phyloP scores from a whole-genome alignment of 257 asterid species.

The Nicotiana tomentosiformis region DNA sequence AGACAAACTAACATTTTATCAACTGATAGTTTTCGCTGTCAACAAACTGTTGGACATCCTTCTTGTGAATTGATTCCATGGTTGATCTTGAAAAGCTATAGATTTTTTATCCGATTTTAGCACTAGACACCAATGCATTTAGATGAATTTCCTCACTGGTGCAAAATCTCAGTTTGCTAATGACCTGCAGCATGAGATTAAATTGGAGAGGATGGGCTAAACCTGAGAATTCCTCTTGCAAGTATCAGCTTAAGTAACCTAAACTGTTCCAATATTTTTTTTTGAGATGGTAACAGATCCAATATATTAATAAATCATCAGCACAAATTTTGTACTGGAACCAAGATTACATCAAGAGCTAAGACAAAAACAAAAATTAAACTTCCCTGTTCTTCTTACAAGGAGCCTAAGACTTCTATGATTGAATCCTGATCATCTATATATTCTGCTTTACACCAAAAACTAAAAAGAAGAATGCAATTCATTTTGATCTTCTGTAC shows the following conservation, averaged over 20 bases:
- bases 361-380: no score
- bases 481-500: no score
- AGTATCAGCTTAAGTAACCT: background rate
- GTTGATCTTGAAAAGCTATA: background rate
- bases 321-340: no score
- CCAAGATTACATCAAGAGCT: no score
- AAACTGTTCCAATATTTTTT: background rate
- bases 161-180: conserved; percentile 1
- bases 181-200: conserved; percentile 1
- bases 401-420: no score
- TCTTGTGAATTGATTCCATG: background rate
- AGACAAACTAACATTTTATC: background rate
- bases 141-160: conserved; percentile 2
- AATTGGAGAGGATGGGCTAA: background rate
- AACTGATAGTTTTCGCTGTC: background rate
- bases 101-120: background rate
- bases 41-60: background rate
- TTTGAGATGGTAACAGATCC: no score
- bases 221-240: background rate
- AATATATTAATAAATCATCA: no score
- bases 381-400: no score
- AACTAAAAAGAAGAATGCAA: no score
- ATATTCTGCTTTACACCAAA: no score
- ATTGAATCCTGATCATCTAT: no score
- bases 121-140: background rate